A percentile compares a stretch with the other conserved stretches of the same genome.
phyloP scores from a whole-genome alignment of 2,329 filamentous ascomycete genomes.

The Achaetomium macrosporum region DNA sequence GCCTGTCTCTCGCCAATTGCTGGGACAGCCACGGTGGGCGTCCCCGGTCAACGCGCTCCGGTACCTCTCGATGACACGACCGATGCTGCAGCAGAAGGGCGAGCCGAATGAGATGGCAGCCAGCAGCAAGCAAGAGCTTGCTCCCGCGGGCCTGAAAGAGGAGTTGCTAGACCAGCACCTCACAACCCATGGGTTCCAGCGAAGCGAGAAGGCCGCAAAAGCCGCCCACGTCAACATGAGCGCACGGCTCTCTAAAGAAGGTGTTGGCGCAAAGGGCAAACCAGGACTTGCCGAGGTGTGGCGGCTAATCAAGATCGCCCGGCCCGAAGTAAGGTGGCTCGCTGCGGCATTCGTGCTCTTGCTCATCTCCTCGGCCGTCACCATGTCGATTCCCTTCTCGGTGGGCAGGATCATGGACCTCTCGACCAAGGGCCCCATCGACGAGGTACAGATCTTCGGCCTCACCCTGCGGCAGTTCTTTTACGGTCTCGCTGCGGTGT shows the following conservation, averaged over 20 bases:
- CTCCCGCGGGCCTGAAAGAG: slow-evolving; percentile 19
- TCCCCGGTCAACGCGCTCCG: slow-evolving; percentile 21
- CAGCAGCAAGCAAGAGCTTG: slow-evolving; percentile 5
- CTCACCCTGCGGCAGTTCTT: slow-evolving; percentile 86
- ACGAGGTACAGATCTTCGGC: slow-evolving; percentile 71
- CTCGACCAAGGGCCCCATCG: slow-evolving; percentile 65
- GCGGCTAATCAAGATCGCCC: slow-evolving; percentile 82
- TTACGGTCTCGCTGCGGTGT: slow-evolving; percentile 64
- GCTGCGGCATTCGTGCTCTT: slow-evolving; percentile 75
- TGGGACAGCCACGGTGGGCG: slow-evolving; percentile 15
- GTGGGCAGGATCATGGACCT: slow-evolving; percentile 94
- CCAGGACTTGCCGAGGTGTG: slow-evolving; percentile 71
- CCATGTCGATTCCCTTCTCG: slow-evolving; percentile 94
- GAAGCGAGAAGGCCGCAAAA: slow-evolving; percentile 77
- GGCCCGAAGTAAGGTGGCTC: slow-evolving; percentile 75
- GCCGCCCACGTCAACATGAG: slow-evolving; percentile 86
- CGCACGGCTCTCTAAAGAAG: slow-evolving; percentile 81
- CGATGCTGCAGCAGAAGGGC: slow-evolving; percentile 15
- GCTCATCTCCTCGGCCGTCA: slow-evolving; percentile 83
- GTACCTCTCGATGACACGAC: slow-evolving; percentile 24
- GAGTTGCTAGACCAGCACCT: slow-evolving; percentile 30
- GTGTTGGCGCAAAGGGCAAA: slow-evolving; percentile 49
- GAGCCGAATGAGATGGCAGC: slow-evolving; percentile 11
- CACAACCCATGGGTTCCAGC: slow-evolving; percentile 37
- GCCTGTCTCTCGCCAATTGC: slow-evolving; percentile 9